These are phyloP conservation scores for Centella asiatica DNA, from an alignment of 129 eudicot genomes.

Conservation along the genomic window DNA sequence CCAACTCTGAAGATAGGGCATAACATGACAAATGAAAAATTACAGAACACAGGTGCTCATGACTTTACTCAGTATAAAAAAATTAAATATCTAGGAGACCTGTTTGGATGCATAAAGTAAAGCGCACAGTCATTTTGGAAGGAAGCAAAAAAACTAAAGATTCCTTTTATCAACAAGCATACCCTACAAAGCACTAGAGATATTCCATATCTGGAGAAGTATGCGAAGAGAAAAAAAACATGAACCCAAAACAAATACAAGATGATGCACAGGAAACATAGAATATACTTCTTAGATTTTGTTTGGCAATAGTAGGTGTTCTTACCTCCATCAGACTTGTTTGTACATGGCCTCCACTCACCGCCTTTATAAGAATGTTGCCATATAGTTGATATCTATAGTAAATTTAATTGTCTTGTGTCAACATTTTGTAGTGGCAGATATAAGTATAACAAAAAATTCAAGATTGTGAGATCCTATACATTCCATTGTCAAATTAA, in stretches of 20 bases:
- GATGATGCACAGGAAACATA: not conserved
- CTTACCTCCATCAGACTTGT: constrained; percentile 61
- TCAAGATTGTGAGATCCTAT: not conserved
- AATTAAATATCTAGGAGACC: no score
- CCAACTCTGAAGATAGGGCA: no score
- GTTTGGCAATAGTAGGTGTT: constrained; percentile 2
- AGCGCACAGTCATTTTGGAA: no score
- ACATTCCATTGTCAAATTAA: no score
- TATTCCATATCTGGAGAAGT: no score
- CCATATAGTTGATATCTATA: constrained; percentile 87
- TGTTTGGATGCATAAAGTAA: no score
- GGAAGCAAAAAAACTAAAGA: no score
- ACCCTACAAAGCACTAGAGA: no score
- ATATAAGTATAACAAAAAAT: constrained; percentile 4
- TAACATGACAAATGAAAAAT: no score
- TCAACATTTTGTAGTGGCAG: constrained; percentile 5
- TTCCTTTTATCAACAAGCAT: no score
- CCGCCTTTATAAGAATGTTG: constrained; percentile 65
- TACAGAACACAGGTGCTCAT: no score
- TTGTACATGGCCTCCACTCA: constrained; percentile 86
- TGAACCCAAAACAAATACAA: not conserved
- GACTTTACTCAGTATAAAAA: no score
- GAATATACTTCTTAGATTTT: not conserved
- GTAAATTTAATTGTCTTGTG: constrained; percentile 7
- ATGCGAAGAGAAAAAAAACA: not conserved